A percentile compares a stretch with the other conserved stretches of the same genome.
These are phyloP conservation scores for Xylariomycetidae sp. DNA, from an alignment of 2,329 filamentous ascomycete genomes.

Conservation along the genomic window DNA sequence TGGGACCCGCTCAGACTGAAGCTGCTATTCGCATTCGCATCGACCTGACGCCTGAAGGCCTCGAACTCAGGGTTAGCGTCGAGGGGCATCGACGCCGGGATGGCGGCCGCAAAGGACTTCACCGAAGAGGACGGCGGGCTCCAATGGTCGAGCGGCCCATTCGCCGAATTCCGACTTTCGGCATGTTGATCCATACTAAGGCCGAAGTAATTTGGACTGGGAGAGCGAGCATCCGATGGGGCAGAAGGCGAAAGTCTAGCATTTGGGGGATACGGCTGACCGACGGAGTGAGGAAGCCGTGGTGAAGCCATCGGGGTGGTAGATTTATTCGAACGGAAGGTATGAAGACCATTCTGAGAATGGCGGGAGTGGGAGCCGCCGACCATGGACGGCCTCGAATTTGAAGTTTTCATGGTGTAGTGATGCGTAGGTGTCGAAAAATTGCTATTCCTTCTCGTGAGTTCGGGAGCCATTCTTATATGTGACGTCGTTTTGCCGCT, in stretches of 20 bases:
- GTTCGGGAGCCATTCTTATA: conserved; percentile 22
- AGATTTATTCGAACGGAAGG: conserved; percentile 35
- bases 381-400: conserved; percentile 22
- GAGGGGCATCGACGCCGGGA: conserved; percentile 65
- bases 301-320: conserved; percentile 50
- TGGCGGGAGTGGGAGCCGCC: conserved; percentile 24
- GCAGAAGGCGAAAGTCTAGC: conserved; percentile 40
- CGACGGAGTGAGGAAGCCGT: conserved; percentile 47
- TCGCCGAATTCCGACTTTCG: conserved; percentile 60
- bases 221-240: conserved; percentile 36
- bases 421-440: conserved; percentile 21
- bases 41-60: conserved; percentile 69
- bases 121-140: conserved; percentile 67
- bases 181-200: conserved; percentile 59
- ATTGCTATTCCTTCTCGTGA: conserved; percentile 22
- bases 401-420: conserved; percentile 30
- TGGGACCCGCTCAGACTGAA: conserved; percentile 46
- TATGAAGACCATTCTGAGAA: conserved; percentile 37
- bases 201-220: conserved; percentile 86
- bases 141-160: conserved; percentile 67
- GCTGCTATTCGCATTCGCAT: conserved; percentile 50
- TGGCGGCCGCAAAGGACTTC: conserved; percentile 62
- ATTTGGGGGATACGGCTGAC: conserved; percentile 47
- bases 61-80: conserved; percentile 81
- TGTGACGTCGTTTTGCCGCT: conserved; percentile 24